Percentiles rank a stretch among this genome's conserved stretches.
Evolutionary conservation across 495 filamentous ascomycete species (phyloP).

Genomic region (Hypoxylon fuscum): DNA sequence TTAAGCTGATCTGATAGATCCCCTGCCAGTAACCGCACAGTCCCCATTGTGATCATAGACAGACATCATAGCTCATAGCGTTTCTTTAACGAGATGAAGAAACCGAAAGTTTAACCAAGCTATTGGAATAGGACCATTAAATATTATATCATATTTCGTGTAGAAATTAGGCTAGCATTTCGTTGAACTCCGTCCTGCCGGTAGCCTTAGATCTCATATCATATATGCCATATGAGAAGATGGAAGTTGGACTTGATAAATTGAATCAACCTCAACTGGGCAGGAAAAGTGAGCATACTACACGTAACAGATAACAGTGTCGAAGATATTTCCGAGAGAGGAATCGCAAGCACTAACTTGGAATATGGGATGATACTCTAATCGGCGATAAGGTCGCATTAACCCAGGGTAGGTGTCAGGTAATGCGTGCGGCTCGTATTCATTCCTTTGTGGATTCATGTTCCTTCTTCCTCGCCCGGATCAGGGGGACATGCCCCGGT

Average conservation of each 20-base stretch:
- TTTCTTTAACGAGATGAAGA: slow-evolving; percentile 38
- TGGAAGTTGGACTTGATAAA: too few species aligned
- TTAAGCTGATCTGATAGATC: slow-evolving; percentile 31
- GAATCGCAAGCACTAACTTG: slow-evolving; percentile 4
- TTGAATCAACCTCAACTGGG: too few species aligned
- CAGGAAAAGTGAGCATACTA: background rate
- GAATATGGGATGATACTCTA: slow-evolving; percentile 26
- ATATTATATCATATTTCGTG: slow-evolving; percentile 21
- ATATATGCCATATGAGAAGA: too few species aligned
- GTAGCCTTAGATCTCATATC: background rate
- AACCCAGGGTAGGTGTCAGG: slow-evolving; percentile 45
- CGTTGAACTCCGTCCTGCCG: background rate
- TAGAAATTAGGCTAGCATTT: slow-evolving; percentile 18
- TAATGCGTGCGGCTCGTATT: slow-evolving; percentile 39
- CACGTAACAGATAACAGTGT: slow-evolving; percentile 14
- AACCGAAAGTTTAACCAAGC: slow-evolving; percentile 27
- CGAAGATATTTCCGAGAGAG: slow-evolving; percentile 25
- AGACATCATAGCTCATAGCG: slow-evolving; percentile 1
- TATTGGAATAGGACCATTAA: slow-evolving; percentile 13
- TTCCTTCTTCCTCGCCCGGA: slow-evolving; percentile 6
- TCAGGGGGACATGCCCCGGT: slow-evolving; percentile 17
- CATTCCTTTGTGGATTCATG: slow-evolving; percentile 24
- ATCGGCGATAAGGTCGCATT: slow-evolving; percentile 32
- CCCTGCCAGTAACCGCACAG: slow-evolving; percentile 28
- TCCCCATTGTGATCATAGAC: slow-evolving; percentile 15